These are phyloP conservation scores for Colletotrichum liriopes DNA, from an alignment of 2,329 filamentous ascomycete species.

Conservation along the genomic window DNA sequence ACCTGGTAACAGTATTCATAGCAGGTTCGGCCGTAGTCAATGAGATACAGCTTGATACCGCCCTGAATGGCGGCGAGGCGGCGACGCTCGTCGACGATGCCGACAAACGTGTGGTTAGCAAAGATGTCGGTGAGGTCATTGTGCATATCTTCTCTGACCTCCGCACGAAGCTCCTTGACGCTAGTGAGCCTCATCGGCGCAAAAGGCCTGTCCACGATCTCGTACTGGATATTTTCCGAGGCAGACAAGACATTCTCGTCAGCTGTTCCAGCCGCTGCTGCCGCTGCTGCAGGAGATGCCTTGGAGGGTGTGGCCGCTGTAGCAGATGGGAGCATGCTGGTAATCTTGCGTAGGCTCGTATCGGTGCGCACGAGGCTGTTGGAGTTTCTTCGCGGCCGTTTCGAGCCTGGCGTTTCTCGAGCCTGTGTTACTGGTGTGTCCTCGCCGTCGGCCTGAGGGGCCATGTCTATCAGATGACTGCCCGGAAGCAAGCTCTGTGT, in stretches of 20 bases:
- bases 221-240: conserved; percentile 76
- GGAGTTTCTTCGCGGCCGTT: conserved; percentile 58
- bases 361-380: conserved; percentile 95
- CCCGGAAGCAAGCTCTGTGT: conserved; percentile 92
- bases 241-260: conserved; percentile 54
- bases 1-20: conserved; percentile 97
- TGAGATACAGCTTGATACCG: conserved; percentile 90
- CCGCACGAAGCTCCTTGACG: conserved; percentile 85
- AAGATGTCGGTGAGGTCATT: conserved; percentile 90
- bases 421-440: conserved; percentile 48
- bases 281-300: conserved; percentile 37
- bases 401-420: conserved; percentile 55
- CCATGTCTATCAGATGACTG: conserved; percentile 56
- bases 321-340: conserved; percentile 87
- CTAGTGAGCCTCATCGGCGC: conserved; percentile 84
- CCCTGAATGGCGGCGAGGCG: conserved; percentile 94
- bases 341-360: conserved; percentile 91
- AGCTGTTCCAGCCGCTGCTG: conserved; percentile 36
- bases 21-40: conserved; percentile 91
- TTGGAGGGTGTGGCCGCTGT: conserved; percentile 48
- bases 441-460: conserved; percentile 47
- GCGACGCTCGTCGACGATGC: conserved; percentile 88
- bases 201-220: conserved; percentile 78
- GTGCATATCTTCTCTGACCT: conserved; percentile 87
- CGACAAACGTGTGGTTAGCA: conserved; percentile 91